Evolutionary conservation across 1,284 basidiomycete genomes (phyloP).

Genomic region (Irpex lacteus): DNA sequence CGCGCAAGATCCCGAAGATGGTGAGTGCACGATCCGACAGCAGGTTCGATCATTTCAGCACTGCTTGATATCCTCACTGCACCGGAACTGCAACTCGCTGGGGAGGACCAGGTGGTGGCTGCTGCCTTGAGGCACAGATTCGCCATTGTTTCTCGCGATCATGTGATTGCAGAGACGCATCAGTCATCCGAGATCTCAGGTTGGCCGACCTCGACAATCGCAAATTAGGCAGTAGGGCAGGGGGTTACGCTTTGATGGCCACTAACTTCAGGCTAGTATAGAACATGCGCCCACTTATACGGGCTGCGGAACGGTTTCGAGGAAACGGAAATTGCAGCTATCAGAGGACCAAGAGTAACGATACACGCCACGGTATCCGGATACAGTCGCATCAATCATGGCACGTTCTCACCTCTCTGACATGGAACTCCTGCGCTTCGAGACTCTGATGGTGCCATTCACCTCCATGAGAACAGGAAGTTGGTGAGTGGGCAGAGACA

Average conservation of each 20-base stretch:
- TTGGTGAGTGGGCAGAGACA: not conserved
- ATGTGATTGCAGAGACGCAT: conserved; percentile 9
- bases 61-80: not conserved
- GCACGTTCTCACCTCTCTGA: conserved; percentile 13
- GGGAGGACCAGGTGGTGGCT: not conserved
- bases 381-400: conserved; percentile 18
- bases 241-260: conserved; percentile 6
- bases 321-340: conserved; percentile 5
- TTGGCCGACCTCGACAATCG: not conserved
- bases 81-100: conserved; percentile 4
- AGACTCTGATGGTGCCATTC: conserved; percentile 10
- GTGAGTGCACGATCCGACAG: not conserved
- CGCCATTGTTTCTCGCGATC: conserved; percentile 12
- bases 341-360: conserved; percentile 11
- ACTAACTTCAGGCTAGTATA: conserved; percentile 9
- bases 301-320: conserved; percentile 14
- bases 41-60: conserved; percentile 2
- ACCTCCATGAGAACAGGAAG: conserved; percentile 10
- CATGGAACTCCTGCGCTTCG: conserved; percentile 7
- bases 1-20: not conserved
- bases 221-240: conserved; percentile 7
- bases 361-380: conserved; percentile 8
- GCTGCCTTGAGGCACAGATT: conserved; percentile 12
- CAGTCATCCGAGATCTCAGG: not conserved
- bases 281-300: not conserved